Evolutionary conservation across 441 rosid species (phyloP).

Genomic region (Jatropha podagrica): DNA sequence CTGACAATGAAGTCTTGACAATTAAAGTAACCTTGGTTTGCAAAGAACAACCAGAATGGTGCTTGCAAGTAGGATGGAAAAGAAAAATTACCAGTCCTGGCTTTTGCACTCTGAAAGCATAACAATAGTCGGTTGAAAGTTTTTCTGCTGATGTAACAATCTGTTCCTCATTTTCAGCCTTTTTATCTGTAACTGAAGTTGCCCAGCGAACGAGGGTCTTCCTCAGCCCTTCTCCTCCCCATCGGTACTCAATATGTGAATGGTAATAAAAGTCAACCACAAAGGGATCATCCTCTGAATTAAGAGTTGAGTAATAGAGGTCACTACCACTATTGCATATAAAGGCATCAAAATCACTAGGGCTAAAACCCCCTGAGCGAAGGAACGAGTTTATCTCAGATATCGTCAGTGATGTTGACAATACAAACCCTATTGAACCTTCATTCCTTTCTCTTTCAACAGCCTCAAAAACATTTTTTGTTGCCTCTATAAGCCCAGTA

Average conservation of each 20-base stretch:
- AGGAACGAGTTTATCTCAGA: slow-evolving; percentile 71
- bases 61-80: neutral
- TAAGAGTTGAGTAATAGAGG: slow-evolving; percentile 70
- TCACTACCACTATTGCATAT: slow-evolving; percentile 88
- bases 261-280: slow-evolving; percentile 72
- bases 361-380: slow-evolving; percentile 59
- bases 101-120: slow-evolving; percentile 28
- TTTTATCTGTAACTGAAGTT: slow-evolving; percentile 49
- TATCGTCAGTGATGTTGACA: slow-evolving; percentile 72
- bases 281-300: slow-evolving; percentile 55
- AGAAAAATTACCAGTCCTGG: slow-evolving; percentile 26
- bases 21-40: slow-evolving; percentile 8
- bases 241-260: slow-evolving; percentile 72
- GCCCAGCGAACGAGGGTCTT: slow-evolving; percentile 82
- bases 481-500: slow-evolving; percentile 8
- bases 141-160: slow-evolving; percentile 33
- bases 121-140: slow-evolving; percentile 35
- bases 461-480: slow-evolving; percentile 43
- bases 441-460: slow-evolving; percentile 28
- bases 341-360: slow-evolving; percentile 80
- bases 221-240: slow-evolving; percentile 83
- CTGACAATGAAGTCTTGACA: slow-evolving; percentile 2
- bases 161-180: slow-evolving; percentile 32
- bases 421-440: slow-evolving; percentile 69
- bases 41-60: neutral